A percentile compares a stretch with the other conserved stretches of the same genome.
Conservation (phyloP, 179 eudicot species). For the Silene coronaria region DNA sequence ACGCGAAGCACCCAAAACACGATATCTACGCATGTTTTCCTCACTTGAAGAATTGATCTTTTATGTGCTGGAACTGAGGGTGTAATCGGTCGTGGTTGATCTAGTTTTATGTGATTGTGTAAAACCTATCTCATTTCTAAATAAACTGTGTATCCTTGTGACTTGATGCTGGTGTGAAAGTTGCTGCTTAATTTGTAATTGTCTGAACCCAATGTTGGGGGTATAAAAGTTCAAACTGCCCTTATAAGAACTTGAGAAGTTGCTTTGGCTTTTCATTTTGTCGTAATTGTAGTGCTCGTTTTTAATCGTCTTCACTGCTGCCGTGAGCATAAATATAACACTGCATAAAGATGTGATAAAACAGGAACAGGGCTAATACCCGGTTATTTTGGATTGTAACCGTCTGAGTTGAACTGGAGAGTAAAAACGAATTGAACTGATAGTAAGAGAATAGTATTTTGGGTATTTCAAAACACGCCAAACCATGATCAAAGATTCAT, state of each 20-base stretch:
- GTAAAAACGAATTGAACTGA: too few species aligned
- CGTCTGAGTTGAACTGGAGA: too few species aligned
- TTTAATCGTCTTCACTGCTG: too few species aligned
- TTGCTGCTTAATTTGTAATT: neutral
- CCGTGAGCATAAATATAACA: too few species aligned
- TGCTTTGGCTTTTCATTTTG: neutral
- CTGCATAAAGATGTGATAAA: too few species aligned
- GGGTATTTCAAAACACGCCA: too few species aligned
- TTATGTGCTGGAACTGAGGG: neutral
- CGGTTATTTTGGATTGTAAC: too few species aligned
- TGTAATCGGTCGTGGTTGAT: slow-evolving; percentile 7
- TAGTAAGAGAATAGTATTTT: too few species aligned
- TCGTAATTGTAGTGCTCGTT: too few species aligned
- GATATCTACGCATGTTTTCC: slow-evolving; percentile 33
- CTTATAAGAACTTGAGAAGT: neutral
- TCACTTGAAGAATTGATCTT: slow-evolving; percentile 28
- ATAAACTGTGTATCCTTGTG: neutral
- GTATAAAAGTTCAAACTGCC: neutral
- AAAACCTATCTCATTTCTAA: neutral
- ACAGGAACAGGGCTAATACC: too few species aligned
- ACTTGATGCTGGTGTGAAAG: slow-evolving; percentile 3
- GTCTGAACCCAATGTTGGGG: neutral
- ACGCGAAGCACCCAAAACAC: slow-evolving; percentile 34
- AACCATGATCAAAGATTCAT: too few species aligned
- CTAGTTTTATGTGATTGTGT: slow-evolving; percentile 9